Evolutionary conservation across 225 moss, liverwort and hornwort species (phyloP), one percentile per base, ranked within the genome.

Genomic region (Physcomitrium patens): DNA sequence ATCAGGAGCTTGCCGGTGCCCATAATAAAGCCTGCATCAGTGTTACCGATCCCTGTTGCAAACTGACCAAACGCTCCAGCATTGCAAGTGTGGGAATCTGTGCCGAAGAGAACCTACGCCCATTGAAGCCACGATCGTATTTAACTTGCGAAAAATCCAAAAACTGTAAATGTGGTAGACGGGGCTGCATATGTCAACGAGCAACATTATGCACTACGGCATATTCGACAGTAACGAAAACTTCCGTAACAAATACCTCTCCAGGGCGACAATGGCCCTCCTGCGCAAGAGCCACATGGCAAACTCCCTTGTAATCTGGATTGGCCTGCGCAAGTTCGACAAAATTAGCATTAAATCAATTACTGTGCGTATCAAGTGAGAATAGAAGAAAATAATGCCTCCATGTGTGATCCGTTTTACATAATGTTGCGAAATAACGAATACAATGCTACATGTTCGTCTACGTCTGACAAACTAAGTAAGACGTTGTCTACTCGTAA

Each of bases 51-150:
- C 55, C 97, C 94, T 74, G 94, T 91, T 73, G 94, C 94, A 69
- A 99, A 99, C 80, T 99, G 97, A 75, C 97, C 97, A 66, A 95
- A 99, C 28, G 97, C 94, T 60, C 97, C 97, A 69, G 97, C 97
- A 74, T 87, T 99, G 82, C 97, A 99, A 8, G 94, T 95, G 65
- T 99, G 97, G 17, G 97, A 99, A 72, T 99, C 94, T 74, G 97
- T 99, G 50, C 97, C 97, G 53, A 99, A 99, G 67, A 99, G 97
- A 65, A 99, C 89, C 97, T 96, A 79, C 79, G 89, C 31, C 62
- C 78, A 67, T 44, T 44, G 55, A 12, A 60, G 28, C 62, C 73
- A 80, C 45, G 26, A 66, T 74, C 49, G 0, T 60, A 12, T 26
- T 48, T 65, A 15, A 46, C 27, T 50, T 73, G 3, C 43, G 69